Evolutionary conservation across 768 basidiomycete species (phyloP), one percentile per base, ranked within the genome.

Genomic region (Kondoa subrosea): DNA sequence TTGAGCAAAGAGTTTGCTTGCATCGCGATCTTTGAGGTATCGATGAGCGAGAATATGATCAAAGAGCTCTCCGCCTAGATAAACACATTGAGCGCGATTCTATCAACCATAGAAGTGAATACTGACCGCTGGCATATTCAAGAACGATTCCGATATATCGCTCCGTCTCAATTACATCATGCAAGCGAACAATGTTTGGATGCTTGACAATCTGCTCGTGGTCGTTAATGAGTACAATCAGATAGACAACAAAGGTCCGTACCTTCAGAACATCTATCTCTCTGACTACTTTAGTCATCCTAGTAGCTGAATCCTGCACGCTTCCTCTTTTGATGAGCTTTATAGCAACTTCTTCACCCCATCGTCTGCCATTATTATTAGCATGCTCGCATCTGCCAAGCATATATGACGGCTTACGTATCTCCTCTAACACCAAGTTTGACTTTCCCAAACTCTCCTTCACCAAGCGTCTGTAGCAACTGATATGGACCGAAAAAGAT

Each of bases 61-160:
- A 78, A 99, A 97, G 26, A 99, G 85, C 77, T 99, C 95, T 67
- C 95, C 95, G 65, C 79, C 79, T 79, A 69, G 16, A 12, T 14
- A n/a, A 3, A 4, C 21, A n/a, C n/a, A n/a, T 16, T 25, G 8
- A 2, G 27, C 32, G 12, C 32, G 34, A 40, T 25, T n/a, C 17
- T 29, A 40, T 2, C 17, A 34, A 15, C 14, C 50, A 29, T 34
- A 50, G 27, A 58, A 67, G 67, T 29, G 50, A 25, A 8, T 33
- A 70, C 77, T 70, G 58, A 79, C 95, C 95, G 0, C 90, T 91
- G 34, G 95, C 95, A 74, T 93, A 97, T 77, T 97, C 95, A 70
- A 99, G 84, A 73, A 99, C 93, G 76, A 99, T 99, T 40, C 95
- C 95, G 74, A 99, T 97, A 79, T 97, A 97, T 78, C 95, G 96